Evolutionary conservation across 2,329 filamentous ascomycete species (phyloP), one percentile per base, ranked within the genome.

Genomic region (Tolypocladium guangdongense): DNA sequence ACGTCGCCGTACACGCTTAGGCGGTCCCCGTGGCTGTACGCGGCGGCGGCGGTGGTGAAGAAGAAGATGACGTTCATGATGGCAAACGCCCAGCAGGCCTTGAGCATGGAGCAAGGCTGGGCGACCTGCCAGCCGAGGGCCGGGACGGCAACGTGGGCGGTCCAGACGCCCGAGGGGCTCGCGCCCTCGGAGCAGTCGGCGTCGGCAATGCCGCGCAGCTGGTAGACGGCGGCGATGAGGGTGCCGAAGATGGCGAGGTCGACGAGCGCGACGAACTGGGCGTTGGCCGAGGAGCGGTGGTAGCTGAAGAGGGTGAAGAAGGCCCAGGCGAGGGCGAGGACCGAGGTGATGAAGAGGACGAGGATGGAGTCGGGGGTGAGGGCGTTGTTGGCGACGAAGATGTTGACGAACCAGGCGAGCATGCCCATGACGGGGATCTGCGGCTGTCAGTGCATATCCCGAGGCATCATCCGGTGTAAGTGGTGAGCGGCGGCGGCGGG

Each of bases 61-160:
- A 95, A 96, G 66, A 91, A 85, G 58, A 93, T 74, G 59, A 76
- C 75, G 68, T 93, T 88, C 78, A 96, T 95, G 68, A 97, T 96
- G 49, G 82, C 90, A 60, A 96, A 84, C 3, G 90, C 92, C 71
- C 90, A 97, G 60, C 77, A 80, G 1, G 91, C 87, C 80, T 96
- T 97, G 64, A 96, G 81, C 89, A 96, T 93, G 50, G 86, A 81
- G 72, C 92, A 97, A 6, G 83, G 82, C 77, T 92, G 92, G 69
- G 88, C 78, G 38, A 84, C 69, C 52, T 78, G 69, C 41, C 82
- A 77, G 51, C 71, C 71, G 49, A 75, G 75, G 37, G 78, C 68
- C 33, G 70, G 73, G 45, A 80, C 73, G 14, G 86, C 86, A 45
- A 90, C 74, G 49, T 77, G 75, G 52, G 80, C 66, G 61, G 78